phyloP scores from a whole-genome alignment of 805 yeast species.

The Wickerhamomyces chambardii region DNA sequence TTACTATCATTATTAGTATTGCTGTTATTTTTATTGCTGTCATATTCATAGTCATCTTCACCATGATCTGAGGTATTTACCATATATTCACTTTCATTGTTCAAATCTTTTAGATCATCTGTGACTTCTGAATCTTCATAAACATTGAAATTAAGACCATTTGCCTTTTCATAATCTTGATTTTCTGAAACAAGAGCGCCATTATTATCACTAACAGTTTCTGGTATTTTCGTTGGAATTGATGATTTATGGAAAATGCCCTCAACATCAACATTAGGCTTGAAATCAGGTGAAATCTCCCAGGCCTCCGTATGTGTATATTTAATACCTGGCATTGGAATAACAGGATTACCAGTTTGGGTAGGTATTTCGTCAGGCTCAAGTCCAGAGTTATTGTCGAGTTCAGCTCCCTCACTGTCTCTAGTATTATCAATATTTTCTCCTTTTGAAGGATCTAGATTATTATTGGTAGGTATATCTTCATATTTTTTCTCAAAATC shows the following conservation, averaged over 20 bases:
- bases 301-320: conserved; percentile 14
- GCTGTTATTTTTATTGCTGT: neutral
- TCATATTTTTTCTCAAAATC: conserved; percentile 7
- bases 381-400: too few relatives aligned
- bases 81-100: neutral
- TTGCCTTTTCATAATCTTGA: too few relatives aligned
- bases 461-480: too few relatives aligned
- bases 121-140: neutral
- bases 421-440: too few relatives aligned
- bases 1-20: neutral
- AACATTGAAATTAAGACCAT: neutral
- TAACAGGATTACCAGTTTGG: neutral
- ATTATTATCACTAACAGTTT: too few relatives aligned
- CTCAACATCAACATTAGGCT: conserved; percentile 4
- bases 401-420: too few relatives aligned
- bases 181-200: too few relatives aligned
- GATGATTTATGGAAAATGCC: conserved; percentile 13
- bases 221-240: too few relatives aligned
- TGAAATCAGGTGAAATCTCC: conserved; percentile 1
- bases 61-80: neutral
- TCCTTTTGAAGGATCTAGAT: too few relatives aligned
- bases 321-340: conserved; percentile 1
- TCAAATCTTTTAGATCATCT: neutral
- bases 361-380: neutral
- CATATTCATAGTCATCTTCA: neutral